Conservation (phyloP, 1,139 yeast species). For the Suhomyces chickasaworum region DNA sequence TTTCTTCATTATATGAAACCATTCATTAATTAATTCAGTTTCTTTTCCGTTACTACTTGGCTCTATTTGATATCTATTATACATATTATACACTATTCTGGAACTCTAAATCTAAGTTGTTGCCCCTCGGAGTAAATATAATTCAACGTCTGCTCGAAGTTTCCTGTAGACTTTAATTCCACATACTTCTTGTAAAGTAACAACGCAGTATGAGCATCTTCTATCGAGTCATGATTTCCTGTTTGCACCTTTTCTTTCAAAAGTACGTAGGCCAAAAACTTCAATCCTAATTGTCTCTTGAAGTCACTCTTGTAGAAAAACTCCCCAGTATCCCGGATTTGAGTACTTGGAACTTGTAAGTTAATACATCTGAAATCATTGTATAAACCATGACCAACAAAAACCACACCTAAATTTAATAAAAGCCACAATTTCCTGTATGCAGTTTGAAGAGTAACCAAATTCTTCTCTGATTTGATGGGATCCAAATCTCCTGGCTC, state of each 20-base stretch:
- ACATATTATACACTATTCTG: conserved; percentile 23
- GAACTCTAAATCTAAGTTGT: conserved; percentile 44
- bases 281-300: conserved; percentile 78
- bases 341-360: conserved; percentile 79
- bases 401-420: conserved; percentile 83
- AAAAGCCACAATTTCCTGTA: conserved; percentile 88
- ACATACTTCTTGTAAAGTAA: conserved; percentile 71
- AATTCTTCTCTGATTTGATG: conserved; percentile 57
- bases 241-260: conserved; percentile 78
- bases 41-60: neutral
- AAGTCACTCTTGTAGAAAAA: conserved; percentile 71
- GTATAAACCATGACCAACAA: conserved; percentile 91
- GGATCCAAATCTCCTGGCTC: conserved; percentile 90
- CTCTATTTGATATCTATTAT: conserved; percentile 7
- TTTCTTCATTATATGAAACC: too few species aligned
- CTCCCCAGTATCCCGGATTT: conserved; percentile 87
- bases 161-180: conserved; percentile 58
- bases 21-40: too few species aligned
- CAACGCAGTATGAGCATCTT: conserved; percentile 90
- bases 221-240: conserved; percentile 95
- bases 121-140: conserved; percentile 78
- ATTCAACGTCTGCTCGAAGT: conserved; percentile 61
- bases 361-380: conserved; percentile 94
- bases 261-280: conserved; percentile 82
- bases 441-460: conserved; percentile 82